Evolutionary conservation across 2,329 filamentous ascomycete genomes (phyloP).

Genomic region (Aspergillus pseudoviridinutans): DNA sequence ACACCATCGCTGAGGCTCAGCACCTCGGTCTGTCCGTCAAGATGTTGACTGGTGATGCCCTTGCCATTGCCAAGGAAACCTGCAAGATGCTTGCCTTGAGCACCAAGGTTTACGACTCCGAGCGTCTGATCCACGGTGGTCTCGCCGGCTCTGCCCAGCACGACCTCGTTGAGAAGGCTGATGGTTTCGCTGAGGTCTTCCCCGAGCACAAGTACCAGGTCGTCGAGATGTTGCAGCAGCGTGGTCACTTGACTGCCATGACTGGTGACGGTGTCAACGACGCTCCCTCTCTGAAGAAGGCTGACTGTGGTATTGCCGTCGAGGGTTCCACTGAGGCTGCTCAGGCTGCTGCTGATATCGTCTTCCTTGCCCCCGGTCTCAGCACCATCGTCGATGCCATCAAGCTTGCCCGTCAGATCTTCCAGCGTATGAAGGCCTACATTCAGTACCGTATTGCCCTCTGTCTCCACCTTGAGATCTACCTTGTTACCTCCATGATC

Average conservation of each 20-base stretch:
- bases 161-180: slow-evolving; percentile 70
- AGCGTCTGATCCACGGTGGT: slow-evolving; percentile 72
- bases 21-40: slow-evolving; percentile 73
- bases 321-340: slow-evolving; percentile 69
- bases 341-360: slow-evolving; percentile 69
- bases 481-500: slow-evolving; percentile 73
- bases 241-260: slow-evolving; percentile 70
- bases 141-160: slow-evolving; percentile 69
- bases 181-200: slow-evolving; percentile 71
- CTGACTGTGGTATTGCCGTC: slow-evolving; percentile 70
- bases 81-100: slow-evolving; percentile 77
- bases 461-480: slow-evolving; percentile 70
- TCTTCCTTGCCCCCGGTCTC: slow-evolving; percentile 69
- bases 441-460: slow-evolving; percentile 74
- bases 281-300: slow-evolving; percentile 69
- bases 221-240: slow-evolving; percentile 71
- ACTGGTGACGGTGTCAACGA: slow-evolving; percentile 75
- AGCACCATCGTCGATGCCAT: slow-evolving; percentile 69
- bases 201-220: slow-evolving; percentile 74
- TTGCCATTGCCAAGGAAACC: slow-evolving; percentile 75
- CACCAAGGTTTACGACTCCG: slow-evolving; percentile 78
- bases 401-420: slow-evolving; percentile 70
- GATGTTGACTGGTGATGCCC: slow-evolving; percentile 78
- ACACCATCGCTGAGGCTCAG: slow-evolving; percentile 73
- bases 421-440: slow-evolving; percentile 75